Evolutionary conservation across 2,329 filamentous ascomycete species (phyloP).

Genomic region (Anthostomella pinea): DNA sequence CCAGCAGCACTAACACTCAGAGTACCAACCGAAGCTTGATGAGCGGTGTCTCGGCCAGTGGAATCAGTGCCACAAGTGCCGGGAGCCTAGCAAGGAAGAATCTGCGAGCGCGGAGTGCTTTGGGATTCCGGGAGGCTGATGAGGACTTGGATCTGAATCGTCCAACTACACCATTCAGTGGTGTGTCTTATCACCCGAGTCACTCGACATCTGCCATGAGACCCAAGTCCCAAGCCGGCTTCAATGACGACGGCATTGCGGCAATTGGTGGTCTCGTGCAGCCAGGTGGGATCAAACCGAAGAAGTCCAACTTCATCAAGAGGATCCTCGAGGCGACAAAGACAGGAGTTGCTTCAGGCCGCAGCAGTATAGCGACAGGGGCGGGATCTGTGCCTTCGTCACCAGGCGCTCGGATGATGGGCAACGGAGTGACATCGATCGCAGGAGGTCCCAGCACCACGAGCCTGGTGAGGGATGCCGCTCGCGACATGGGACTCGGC

Average conservation of each 20-base stretch:
- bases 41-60: constrained; percentile 89
- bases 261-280: constrained; percentile 74
- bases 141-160: constrained; percentile 48
- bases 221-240: constrained; percentile 66
- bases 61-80: constrained; percentile 90
- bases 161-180: constrained; percentile 66
- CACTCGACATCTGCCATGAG: constrained; percentile 61
- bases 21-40: constrained; percentile 83
- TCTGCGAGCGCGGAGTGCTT: constrained; percentile 59
- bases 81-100: constrained; percentile 85
- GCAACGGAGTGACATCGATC: constrained; percentile 43
- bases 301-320: constrained; percentile 89
- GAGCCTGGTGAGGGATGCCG: constrained; percentile 46
- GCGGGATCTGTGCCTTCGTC: constrained; percentile 42
- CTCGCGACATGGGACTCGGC: constrained; percentile 68
- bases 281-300: constrained; percentile 59
- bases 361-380: constrained; percentile 75
- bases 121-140: constrained; percentile 55
- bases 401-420: constrained; percentile 40
- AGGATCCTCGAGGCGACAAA: constrained; percentile 93
- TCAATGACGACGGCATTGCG: constrained; percentile 62
- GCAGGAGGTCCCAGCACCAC: constrained; percentile 40
- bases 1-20: constrained; percentile 66
- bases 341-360: constrained; percentile 84
- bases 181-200: constrained; percentile 87